These are phyloP conservation scores for Dactylellina haptotyla DNA, from an alignment of 2,329 filamentous ascomycete genomes.

Conservation along the genomic window DNA sequence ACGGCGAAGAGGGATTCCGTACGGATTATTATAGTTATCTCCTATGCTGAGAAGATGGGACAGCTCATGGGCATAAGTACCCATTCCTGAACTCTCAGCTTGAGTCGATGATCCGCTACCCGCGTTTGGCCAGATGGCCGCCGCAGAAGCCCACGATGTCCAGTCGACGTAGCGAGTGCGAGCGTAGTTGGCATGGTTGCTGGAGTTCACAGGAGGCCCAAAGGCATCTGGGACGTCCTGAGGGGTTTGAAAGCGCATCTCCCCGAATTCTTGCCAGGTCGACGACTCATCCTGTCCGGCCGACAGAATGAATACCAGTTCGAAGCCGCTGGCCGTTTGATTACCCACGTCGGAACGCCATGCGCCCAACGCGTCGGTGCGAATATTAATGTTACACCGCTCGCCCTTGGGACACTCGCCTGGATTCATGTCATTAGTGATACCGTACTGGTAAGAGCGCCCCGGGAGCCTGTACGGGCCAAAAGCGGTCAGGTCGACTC, in stretches of 20 bases:
- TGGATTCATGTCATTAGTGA: conserved; percentile 66
- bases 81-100: conserved; percentile 67
- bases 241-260: conserved; percentile 66
- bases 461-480: conserved; percentile 66
- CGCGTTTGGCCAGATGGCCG: conserved; percentile 68
- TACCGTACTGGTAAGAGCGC: conserved; percentile 66
- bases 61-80: conserved; percentile 67
- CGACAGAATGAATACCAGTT: conserved; percentile 68
- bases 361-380: conserved; percentile 65
- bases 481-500: conserved; percentile 67
- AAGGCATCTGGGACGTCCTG: conserved; percentile 66
- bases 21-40: conserved; percentile 70
- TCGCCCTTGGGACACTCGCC: conserved; percentile 64
- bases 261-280: conserved; percentile 69
- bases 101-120: conserved; percentile 67
- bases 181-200: conserved; percentile 64
- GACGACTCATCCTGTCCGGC: conserved; percentile 69
- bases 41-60: conserved; percentile 67
- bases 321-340: conserved; percentile 64
- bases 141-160: conserved; percentile 67
- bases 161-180: conserved; percentile 67
- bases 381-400: conserved; percentile 65
- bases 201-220: conserved; percentile 64
- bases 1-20: conserved; percentile 63
- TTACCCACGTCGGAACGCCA: conserved; percentile 68